A percentile compares a stretch with the other conserved stretches of the same genome.
Evolutionary conservation across 345 rosid genomes (phyloP).

Genomic region (Leavenworthia alabamica): DNA sequence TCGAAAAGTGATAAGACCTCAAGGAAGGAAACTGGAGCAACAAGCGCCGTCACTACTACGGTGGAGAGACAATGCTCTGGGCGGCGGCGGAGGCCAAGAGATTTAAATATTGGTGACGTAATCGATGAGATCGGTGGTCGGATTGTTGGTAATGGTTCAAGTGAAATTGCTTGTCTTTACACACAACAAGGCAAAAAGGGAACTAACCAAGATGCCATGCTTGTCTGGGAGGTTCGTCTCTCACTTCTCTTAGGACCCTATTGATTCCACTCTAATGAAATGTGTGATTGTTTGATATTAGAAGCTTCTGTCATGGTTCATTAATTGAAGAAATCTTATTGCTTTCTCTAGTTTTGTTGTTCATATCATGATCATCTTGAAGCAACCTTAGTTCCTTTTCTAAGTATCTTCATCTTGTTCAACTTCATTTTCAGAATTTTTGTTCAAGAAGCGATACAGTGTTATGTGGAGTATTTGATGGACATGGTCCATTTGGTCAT

Average conservation of each 20-base stretch:
- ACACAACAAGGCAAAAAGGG: constrained; percentile 96
- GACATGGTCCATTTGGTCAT: constrained; percentile 96
- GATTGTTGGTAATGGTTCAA: constrained; percentile 54
- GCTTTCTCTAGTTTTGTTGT: constrained; percentile 7
- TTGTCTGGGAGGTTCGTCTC: constrained; percentile 81
- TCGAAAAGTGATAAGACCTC: constrained; percentile 35
- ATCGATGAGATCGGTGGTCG: constrained; percentile 51
- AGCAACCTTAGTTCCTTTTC: not conserved
- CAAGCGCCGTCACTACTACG: constrained; percentile 2
- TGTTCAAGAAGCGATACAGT: constrained; percentile 64
- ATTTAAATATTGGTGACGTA: constrained; percentile 24
- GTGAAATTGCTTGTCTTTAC: constrained; percentile 57
- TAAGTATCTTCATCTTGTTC: not conserved
- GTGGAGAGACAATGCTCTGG: constrained; percentile 31
- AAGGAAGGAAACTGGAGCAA: constrained; percentile 17
- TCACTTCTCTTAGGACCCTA: not conserved
- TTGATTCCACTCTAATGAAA: not conserved
- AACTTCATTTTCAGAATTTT: constrained; percentile 48
- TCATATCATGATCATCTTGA: not conserved
- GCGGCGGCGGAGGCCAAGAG: constrained; percentile 40
- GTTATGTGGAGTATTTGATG: constrained; percentile 93
- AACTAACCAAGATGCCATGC: constrained; percentile 95
- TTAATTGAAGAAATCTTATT: not conserved
- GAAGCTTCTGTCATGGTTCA: not conserved
- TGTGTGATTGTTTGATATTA: not conserved